Base-by-base conservation (phyloP, 305 asterid genomes). In the Fraxinus platypoda region DNA sequence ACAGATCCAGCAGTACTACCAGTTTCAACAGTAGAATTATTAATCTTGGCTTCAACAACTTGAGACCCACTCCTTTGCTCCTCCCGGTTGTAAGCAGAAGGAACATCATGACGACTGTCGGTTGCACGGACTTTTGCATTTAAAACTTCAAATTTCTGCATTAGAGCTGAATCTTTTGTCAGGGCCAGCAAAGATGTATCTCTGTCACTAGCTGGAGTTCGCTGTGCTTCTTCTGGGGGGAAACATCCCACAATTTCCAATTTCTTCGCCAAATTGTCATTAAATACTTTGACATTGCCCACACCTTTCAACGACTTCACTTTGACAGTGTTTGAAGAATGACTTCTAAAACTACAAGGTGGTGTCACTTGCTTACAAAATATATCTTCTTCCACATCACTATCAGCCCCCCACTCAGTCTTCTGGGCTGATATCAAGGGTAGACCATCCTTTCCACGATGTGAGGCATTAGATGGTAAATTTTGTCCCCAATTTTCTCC, bases 391-490 rank as follows among this genome's bases (percentile, higher is more conserved):
- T 90, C 97, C 17, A 86, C 79, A 75, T 84, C 90, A 74, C 82
- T 89, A 64, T 94, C 98, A 86, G 97, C 93, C 54, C 97, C 97
- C 97, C 98, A 91, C 88, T 96, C 99, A 85, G 80, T 87, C 85
- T 87, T 93, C 70, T 87, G 87, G 21, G 81, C 81, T 79, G 91
- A 54, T 76, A 78, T 80, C 71, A 82, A 43, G 74, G 87, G 88
- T 80, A 81, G 85, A 30, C 82, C 87, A 23, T 43, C 77, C 86
- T 84, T 91, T 35, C 86, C 92, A 79, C 88, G 83, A 86, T 85
- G 77, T 2, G 80, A 77, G 25, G 82, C 79, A 83, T 83, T 85
- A 79, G 80, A 64, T 54, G 85, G 90, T 83, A 76, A 37, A 43
- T 75, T 82, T 79, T 83, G 90, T 76, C 88, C 91, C 90, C 85